Base-by-base conservation (phyloP, 2,329 filamentous ascomycete genomes). In the Trichophyton benhamiae region DNA sequence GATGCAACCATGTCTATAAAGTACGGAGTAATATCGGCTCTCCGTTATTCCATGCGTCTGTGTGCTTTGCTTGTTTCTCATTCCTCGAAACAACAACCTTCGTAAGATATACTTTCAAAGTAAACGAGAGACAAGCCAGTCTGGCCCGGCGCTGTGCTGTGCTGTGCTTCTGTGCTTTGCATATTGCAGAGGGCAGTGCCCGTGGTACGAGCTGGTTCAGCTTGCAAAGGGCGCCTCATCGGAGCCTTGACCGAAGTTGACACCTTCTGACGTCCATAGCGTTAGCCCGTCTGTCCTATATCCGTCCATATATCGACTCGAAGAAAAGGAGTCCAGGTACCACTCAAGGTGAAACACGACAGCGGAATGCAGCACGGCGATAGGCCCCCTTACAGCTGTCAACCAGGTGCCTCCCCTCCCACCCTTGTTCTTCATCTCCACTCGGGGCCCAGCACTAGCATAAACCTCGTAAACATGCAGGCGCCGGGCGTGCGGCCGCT, bases 341-440 rank as follows among this genome's bases (percentile, higher is more conserved):
- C 55, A 58, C 41, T 58, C 36, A 25, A 42, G 25, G 57, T 58
- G 57, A 46, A 58, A 58, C 36, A 58, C 57, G 41, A 42, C 41
- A n/a, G 57, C 57, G 41, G 36, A 58, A 46, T 44, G 33, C 36
- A 11, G 33, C 20, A 11, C 8, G 20, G 17, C 36, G 57, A 42
- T 44, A 55, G 49, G 49, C 27, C 46, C 17, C 20, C 11, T 49
- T 49, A 27, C 20, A 27, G 11, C 46, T 49, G 46, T 49, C 46
- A 49, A 25, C 20, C 46, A 49, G 46, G 9, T 38, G 33, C 3
- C 33, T 38, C 33, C 33, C 11, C 11, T 13, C 13, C 9, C 11
- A 20, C 46, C 46, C 49, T 25, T 55, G 57, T 38, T 44, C 25
- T 2, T 17, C 42, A 52, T 27, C 60, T 52, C 60, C 55, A 36